Evolutionary conservation across 139 green algal species (phyloP).

Genomic region (Bryopsis sp.): DNA sequence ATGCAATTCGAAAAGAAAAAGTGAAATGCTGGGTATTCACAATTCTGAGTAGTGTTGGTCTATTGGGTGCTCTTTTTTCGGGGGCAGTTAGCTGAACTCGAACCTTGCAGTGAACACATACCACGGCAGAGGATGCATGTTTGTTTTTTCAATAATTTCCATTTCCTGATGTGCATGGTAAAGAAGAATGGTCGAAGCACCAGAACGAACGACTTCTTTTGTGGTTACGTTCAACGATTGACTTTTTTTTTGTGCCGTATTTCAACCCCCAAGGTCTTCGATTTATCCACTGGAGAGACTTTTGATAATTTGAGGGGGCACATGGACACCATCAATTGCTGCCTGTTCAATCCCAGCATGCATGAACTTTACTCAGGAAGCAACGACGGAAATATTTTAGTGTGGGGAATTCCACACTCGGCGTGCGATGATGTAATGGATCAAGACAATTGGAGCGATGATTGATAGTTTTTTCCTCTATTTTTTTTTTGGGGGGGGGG

Average conservation of each 20-base stretch:
- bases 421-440: background rate
- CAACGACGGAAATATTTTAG: slow-evolving; percentile 50
- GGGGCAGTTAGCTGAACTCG: too few relatives aligned
- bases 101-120: too few relatives aligned
- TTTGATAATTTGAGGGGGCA: slow-evolving; percentile 37
- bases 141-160: too few relatives aligned
- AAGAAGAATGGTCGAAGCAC: too few relatives aligned
- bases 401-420: slow-evolving; percentile 47
- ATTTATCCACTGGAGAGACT: slow-evolving; percentile 39
- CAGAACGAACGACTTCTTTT: too few relatives aligned
- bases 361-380: slow-evolving; percentile 65
- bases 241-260: too few relatives aligned
- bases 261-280: slow-evolving; percentile 39
- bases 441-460: background rate
- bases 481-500: too few relatives aligned
- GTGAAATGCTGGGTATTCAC: background rate
- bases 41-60: background rate
- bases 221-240: too few relatives aligned
- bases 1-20: background rate
- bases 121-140: too few relatives aligned
- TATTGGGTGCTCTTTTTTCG: background rate
- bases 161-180: too few relatives aligned
- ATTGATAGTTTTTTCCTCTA: too few relatives aligned
- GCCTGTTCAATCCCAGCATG: slow-evolving; percentile 25
- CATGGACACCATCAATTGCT: slow-evolving; percentile 43